A percentile compares a stretch with the other conserved stretches of the same genome.
Evolutionary conservation across 2,329 filamentous ascomycete genomes (phyloP).

Genomic region (Pseudogymnoascus sp.): DNA sequence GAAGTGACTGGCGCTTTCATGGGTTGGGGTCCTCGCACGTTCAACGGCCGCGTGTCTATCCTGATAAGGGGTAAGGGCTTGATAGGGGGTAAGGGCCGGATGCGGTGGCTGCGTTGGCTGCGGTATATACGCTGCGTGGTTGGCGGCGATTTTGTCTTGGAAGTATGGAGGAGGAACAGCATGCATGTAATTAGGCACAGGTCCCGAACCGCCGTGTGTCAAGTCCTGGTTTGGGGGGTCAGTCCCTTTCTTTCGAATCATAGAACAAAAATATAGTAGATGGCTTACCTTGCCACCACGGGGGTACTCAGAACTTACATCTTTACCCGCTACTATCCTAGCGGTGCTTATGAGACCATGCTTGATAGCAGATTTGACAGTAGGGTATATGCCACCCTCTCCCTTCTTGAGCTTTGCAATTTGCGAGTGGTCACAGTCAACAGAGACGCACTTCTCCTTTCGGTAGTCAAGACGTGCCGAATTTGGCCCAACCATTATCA

Average conservation of each 20-base stretch:
- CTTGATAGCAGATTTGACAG: constrained; percentile 3
- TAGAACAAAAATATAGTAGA: not conserved
- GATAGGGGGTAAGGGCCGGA: not conserved
- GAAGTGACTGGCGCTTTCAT: not conserved
- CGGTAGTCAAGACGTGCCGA: constrained; percentile 12
- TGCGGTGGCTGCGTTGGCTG: not conserved
- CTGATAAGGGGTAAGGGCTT: not conserved
- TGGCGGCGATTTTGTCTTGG: not conserved
- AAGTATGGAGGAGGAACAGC: not conserved
- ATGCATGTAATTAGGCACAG: not conserved
- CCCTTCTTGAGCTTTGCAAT: constrained; percentile 16
- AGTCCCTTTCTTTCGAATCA: not conserved
- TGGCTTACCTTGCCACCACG: constrained; percentile 1
- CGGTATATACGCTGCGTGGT: not conserved
- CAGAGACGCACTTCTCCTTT: constrained; percentile 13
- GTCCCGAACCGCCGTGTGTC: not conserved
- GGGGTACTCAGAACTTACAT: not conserved
- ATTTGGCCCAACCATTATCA: constrained; percentile 14
- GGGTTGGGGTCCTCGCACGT: not conserved
- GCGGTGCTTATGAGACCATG: not conserved
- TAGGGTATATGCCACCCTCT: constrained; percentile 7
- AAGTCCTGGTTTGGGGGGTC: not conserved
- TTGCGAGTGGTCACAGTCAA: constrained; percentile 14
- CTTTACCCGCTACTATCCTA: constrained; percentile 3
- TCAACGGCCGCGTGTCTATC: not conserved